phyloP scores from a whole-genome alignment of 805 yeast genomes.

The Candida yuanshanica region DNA sequence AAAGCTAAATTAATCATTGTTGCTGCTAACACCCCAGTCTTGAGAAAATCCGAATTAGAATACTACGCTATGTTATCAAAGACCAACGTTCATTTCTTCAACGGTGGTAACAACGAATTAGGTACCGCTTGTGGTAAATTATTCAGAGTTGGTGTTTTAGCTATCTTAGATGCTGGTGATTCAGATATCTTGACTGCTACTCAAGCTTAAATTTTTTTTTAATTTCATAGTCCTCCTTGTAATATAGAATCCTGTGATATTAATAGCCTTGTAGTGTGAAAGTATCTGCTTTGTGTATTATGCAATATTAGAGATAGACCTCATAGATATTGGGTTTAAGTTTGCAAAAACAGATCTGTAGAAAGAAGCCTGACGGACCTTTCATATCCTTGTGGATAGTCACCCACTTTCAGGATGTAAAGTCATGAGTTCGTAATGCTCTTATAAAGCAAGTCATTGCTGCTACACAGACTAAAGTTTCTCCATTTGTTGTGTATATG shows the following conservation, averaged over 20 bases:
- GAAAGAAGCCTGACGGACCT: too few species aligned
- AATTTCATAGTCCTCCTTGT: background rate
- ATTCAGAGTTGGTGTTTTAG: conserved; percentile 98
- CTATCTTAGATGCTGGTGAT: conserved; percentile 98
- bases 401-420: too few species aligned
- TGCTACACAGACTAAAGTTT: too few species aligned
- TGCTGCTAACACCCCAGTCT: conserved; percentile 99
- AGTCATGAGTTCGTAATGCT: too few species aligned
- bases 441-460: too few species aligned
- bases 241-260: background rate
- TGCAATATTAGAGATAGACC: too few species aligned
- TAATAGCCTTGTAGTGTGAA: too few species aligned
- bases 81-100: conserved; percentile 96
- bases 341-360: too few species aligned
- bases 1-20: conserved; percentile 97
- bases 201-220: conserved; percentile 15
- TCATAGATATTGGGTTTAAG: too few species aligned
- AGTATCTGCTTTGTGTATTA: too few species aligned
- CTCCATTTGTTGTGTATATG: too few species aligned
- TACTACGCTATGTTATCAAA: conserved; percentile 99
- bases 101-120: conserved; percentile 99
- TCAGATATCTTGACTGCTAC: conserved; percentile 86
- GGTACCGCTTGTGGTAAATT: conserved; percentile 99
- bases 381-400: too few species aligned
- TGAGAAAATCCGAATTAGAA: conserved; percentile 99